Base-by-base conservation (phyloP, 2,329 filamentous ascomycete species). In the Exophiala oligosperma region DNA sequence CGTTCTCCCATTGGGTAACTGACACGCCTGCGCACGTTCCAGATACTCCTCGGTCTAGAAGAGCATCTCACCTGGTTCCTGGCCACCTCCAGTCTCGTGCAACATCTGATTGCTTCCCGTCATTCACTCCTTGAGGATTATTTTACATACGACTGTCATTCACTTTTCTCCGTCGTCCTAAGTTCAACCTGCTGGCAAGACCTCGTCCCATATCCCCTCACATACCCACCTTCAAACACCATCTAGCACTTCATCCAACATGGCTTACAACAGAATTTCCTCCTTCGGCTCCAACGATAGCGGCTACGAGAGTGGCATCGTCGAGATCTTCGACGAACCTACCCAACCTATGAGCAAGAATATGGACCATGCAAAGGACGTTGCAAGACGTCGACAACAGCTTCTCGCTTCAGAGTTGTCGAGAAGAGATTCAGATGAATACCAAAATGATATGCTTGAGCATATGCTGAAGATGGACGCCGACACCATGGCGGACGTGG, bases 401-500 rank as follows among this genome's bases (percentile, higher is more conserved):
- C 88, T 89, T 66, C 89, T 97, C 67, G 92, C 89, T 61, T 90
- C 92, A 71, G 91, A 97, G 73, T 84, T 97, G 65, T 97, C 92
- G 47, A 86, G 87, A 67, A 79, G 90, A 67, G 91, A 92, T 50
- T 87, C 86, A 61, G 91, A 96, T 56, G 92, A 97, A 77, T 96
- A 97, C 72, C 84, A 95, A 67, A 91, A 96, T 74, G 93, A 97
- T 73, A 89, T 97, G 72, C 86, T 97, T 78, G 84, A 89, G 71
- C 93, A 97, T 77, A 94, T 97, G 89, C 85, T 91, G 73, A 83
- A 90, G 70, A 97, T 99, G 93, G 94, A 99, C 86, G 79, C 88
- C 70, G 89, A 95, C 76, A 97, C 94, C 28, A 81, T 97, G 65
- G 91, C 94, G 54, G 94, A 99, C 75, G 93, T 96, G 73, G 93